Conservation (phyloP, 192 early-diverging fungal species). For the Geosiphon pyriformis region DNA sequence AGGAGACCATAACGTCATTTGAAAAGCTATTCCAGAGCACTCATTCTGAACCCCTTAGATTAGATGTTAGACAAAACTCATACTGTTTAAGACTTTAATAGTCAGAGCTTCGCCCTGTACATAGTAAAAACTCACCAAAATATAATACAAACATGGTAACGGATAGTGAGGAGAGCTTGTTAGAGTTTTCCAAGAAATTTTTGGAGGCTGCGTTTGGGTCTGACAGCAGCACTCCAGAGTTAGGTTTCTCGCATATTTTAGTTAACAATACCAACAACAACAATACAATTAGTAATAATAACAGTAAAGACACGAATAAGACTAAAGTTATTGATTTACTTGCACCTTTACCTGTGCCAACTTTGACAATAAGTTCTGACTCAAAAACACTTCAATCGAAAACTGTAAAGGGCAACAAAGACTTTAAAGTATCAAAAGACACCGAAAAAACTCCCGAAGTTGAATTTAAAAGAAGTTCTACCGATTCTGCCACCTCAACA, state of each 20-base stretch:
- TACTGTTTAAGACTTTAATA: too few species aligned
- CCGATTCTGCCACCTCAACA: not conserved
- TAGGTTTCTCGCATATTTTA: not conserved
- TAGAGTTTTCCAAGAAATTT: constrained; percentile 19
- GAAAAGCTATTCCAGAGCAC: too few species aligned
- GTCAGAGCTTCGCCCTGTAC: too few species aligned
- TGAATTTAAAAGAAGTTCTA: not conserved
- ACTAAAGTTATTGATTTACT: not conserved
- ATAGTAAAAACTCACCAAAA: too few species aligned
- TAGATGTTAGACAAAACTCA: too few species aligned
- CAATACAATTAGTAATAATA: too few species aligned
- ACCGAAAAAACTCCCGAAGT: not conserved
- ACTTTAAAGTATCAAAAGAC: not conserved
- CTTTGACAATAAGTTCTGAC: not conserved
- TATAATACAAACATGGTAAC: too few species aligned
- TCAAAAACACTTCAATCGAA: not conserved
- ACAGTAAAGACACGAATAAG: too few species aligned
- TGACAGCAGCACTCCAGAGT: not conserved
- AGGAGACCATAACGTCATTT: too few species aligned
- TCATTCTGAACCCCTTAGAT: too few species aligned
- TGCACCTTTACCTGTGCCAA: not conserved
- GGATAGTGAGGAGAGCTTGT: constrained; percentile 13
- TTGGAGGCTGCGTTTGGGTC: constrained; percentile 12
- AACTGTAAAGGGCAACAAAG: not conserved
- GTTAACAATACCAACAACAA: not conserved